Evolutionary conservation across 176 grass and related monocot genomes (phyloP), one percentile per base, ranked within the genome.

Genomic region (Bromus sterilis): DNA sequence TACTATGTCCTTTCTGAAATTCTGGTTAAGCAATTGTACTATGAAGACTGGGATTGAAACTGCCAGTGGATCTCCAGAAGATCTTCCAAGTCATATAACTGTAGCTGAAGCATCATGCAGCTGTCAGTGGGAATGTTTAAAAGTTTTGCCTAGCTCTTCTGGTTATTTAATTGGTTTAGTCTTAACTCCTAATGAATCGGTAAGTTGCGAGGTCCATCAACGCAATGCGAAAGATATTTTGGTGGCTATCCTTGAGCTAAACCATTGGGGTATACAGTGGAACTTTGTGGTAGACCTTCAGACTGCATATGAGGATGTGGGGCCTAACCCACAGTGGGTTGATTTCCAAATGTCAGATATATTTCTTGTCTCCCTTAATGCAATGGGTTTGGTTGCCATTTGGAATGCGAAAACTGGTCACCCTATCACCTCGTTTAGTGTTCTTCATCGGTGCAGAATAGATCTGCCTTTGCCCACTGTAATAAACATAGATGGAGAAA

Each of bases 331-430:
- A 57, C 87, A 91, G 65, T 95, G 92, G 95, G 84, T 85, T 15
- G 95, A 98, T 76, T 93, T 93, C 46, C 95, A 95, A 82, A 85
- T 98, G 71, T 95, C 93, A 82, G 92, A 93, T 78, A 76, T 84
- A 49, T 93, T 91, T 91, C 88, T 98, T 79, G 80, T 86, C 60
- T 95, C 88, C 76, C 93, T 98, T 74, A 82, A 62, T 15, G 48
- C 61, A 28, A 75, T 74, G 72, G 95, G 95, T 82, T 89, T 95
- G 14, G 81, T 95, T 56, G 73, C 78, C 60, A 85, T 98, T 78
- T 98, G 90, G 88, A 79, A 82, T 83, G 77, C 77, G 56, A 89
- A 91, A 84, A 80, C 86, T 82, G 90, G 90, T 64, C 60, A 53
- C 9, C 39, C 67, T 55, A 41, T 87, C 44, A 65, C 84, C 4